Evolutionary conservation across 2,329 filamentous ascomycete genomes (phyloP), one percentile per base, ranked within the genome.

Genomic region (Colletotrichum coccodes): DNA sequence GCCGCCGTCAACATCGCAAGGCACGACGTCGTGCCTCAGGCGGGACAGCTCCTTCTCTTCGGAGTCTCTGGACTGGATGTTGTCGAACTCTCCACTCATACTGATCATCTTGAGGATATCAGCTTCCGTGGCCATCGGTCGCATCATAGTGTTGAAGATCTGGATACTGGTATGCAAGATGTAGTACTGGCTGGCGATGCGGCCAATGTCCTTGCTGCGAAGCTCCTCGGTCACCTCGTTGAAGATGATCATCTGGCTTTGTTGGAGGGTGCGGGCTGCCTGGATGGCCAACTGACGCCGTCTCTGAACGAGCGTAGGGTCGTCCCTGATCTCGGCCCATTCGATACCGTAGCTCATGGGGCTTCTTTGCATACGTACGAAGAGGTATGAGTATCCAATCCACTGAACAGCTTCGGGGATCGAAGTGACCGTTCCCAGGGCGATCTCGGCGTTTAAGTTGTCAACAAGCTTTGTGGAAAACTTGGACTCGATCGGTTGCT

Each of bases 171-270:
- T 92, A 75, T 99, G 95, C 54, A 97, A 86, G 56, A 99, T 95
- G 76, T 99, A 99, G 77, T 92, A 99, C 79, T 99, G 95, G 79
- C 95, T 98, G 18, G 96, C 96, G 78, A 99, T 99, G 18, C 96
- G 91, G 3, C 96, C 96, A 58, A 98, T 92, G 75, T 99, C 95
- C 79, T 99, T 99, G 69, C 94, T 93, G 68, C 94, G 91, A 9
- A 99, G 88, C 75, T 98, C 95, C 73, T 98, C 95, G 0, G 95
- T 99, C 21, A 86, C 89, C 76, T 98, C 96, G 73, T 99, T 98
- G 84, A 95, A 99, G 64, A 99, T 96, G 75, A 99, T 96, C 97
- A 99, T 99, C 80, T 99, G 96, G 73, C 94, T 97, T 76, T 95
- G 88, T 76, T 98, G 95, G 49, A 99, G 83, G 6, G 94, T 93